Conservation (phyloP, 352 stramenopile genomes). For the Pythium vanterpoolii region DNA sequence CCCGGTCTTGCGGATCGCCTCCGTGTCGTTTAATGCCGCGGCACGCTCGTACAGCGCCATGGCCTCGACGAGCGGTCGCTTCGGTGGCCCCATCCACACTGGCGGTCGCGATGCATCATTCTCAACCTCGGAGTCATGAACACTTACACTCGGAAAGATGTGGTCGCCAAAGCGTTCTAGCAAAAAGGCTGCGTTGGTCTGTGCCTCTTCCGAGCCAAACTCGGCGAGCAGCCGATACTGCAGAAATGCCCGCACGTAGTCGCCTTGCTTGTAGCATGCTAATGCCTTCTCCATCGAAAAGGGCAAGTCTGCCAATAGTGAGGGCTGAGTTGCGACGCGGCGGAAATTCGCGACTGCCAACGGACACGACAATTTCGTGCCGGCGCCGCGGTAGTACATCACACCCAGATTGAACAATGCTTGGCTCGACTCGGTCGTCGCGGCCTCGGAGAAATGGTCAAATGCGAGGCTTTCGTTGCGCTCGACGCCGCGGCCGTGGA, state of each 20-base stretch:
- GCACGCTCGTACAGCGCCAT: conserved; percentile 53
- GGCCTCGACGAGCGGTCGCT: conserved; percentile 40
- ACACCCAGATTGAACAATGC: conserved; percentile 69
- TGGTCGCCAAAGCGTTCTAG: conserved; percentile 51
- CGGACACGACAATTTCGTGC: conserved; percentile 43
- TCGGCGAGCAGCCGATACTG: conserved; percentile 64
- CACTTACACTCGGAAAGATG: conserved; percentile 25
- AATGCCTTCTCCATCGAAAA: conserved; percentile 71
- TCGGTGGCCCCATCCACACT: conserved; percentile 27
- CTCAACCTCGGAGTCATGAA: background rate
- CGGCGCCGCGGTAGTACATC: conserved; percentile 66
- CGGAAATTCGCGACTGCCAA: conserved; percentile 57
- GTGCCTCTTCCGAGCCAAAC: conserved; percentile 61
- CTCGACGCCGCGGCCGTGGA: conserved; percentile 50
- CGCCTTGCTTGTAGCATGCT: conserved; percentile 56
- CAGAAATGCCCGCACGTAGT: conserved; percentile 64
- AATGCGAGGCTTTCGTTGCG: conserved; percentile 50
- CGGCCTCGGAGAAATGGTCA: conserved; percentile 58
- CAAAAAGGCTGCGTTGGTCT: conserved; percentile 69
- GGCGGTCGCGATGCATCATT: background rate
- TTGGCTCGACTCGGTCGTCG: conserved; percentile 43
- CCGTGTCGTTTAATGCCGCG: conserved; percentile 60
- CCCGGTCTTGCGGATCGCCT: conserved; percentile 66
- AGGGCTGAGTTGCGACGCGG: conserved; percentile 50
- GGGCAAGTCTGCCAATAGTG: conserved; percentile 42